A percentile compares a stretch with the other conserved stretches of the same genome.
Conservation (phyloP, 257 asterid genomes). For the Solanum chilense region DNA sequence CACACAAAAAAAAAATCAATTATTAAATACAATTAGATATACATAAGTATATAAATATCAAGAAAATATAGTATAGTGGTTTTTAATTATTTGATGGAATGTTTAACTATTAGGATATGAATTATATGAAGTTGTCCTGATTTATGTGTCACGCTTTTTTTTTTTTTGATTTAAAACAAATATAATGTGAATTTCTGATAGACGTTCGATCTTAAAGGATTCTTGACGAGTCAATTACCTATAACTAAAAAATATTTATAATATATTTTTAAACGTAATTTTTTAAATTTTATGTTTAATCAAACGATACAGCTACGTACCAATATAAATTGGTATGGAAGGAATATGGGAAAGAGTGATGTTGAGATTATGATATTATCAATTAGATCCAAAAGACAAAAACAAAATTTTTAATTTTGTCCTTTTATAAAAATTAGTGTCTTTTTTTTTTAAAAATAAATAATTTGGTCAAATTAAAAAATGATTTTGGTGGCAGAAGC, state of each 20-base stretch:
- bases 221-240: neutral
- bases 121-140: neutral
- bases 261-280: neutral
- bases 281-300: neutral
- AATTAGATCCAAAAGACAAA: constrained; percentile 11
- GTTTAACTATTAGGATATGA: neutral
- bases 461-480: constrained; percentile 12
- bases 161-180: too few species aligned
- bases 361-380: neutral
- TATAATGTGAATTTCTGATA: neutral
- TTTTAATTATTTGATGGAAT: neutral
- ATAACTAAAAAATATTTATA: neutral
- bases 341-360: neutral
- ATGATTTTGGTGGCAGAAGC: constrained; percentile 44
- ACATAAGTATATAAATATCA: neutral
- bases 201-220: neutral
- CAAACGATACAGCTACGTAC: neutral
- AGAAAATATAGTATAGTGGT: neutral
- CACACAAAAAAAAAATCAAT: neutral
- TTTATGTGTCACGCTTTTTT: neutral
- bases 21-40: neutral
- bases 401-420: constrained; percentile 26
- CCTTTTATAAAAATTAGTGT: constrained; percentile 9
- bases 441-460: neutral
- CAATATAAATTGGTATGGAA: neutral